Evolutionary conservation across 2,329 filamentous ascomycete genomes (phyloP), one percentile per base, ranked within the genome.

Genomic region (Mollisiaceae sp.): DNA sequence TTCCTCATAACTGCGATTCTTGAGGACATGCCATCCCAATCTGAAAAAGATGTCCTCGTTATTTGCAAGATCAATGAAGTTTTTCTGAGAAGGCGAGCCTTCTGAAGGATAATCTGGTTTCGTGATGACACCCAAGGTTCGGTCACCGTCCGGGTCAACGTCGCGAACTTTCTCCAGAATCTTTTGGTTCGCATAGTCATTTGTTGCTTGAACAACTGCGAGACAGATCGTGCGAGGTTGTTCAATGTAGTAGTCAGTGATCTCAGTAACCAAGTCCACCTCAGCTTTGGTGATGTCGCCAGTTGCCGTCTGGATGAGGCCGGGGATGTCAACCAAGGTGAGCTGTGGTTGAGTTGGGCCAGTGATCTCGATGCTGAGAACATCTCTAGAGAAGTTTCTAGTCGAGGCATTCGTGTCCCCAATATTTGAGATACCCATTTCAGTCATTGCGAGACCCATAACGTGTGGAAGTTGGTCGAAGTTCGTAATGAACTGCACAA

Each of bases 1-100:
- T 64, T 79, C 69, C 67, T 84, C 70, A 67, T 77, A 78, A 62
- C 78, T 71, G 39, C 81, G 65, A 69, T 84, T 84, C 60, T 77
- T 79, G 9, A 85, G 68, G 0, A 79, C 78, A 70, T 84, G 82
- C 82, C 82, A 85, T 2, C 83, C 82, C 0, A 85, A 75, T 36
- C 77, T 75, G 43, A 83, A 76, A 18, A 70, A 67, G 0, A 78
- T 71, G 60, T 80, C 77, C 52, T 82, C 73, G 47, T 83, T 82
- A 32, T 71, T 71, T 1, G 79, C 74, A 15, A 81, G 75, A 1
- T 75, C 60, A 2, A 80, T 67, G 59, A 77, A 81, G 0, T 63
- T 67, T 0, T 65, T 65, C 64, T 82, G 78, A 11, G 68, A 74
- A 0, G 76, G 77, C 0, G 81, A 81, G 0, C 74, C 74, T 2